phyloP scores from a whole-genome alignment of 257 asterid species.

The Capsicum pubescens region DNA sequence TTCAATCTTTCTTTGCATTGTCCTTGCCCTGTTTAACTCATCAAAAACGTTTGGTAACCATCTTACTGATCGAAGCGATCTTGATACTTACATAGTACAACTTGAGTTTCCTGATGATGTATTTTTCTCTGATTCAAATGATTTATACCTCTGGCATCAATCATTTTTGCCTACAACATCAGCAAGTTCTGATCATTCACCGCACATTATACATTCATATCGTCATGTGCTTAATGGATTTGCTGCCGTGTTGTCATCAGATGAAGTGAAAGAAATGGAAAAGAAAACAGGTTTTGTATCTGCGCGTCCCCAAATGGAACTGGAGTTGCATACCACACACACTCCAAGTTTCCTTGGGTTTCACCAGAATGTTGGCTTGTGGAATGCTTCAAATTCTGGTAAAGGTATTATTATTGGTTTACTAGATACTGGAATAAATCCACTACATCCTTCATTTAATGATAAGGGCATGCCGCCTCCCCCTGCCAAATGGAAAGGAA shows the following conservation, averaged over 20 bases:
- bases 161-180: neutral
- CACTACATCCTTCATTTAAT: neutral
- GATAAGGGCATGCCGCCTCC: neutral
- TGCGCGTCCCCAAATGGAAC: neutral
- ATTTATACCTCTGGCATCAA: neutral
- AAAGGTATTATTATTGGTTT: neutral
- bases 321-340: neutral
- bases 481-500: conserved; percentile 13
- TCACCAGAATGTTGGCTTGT: conserved; percentile 9
- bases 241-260: conserved; percentile 1
- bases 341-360: neutral
- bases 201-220: neutral
- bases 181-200: neutral
- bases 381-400: conserved; percentile 1
- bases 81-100: neutral
- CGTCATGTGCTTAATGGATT: conserved; percentile 21
- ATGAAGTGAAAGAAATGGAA: neutral
- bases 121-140: neutral
- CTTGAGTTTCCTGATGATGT: conserved; percentile 6
- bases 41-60: neutral
- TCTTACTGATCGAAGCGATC: neutral
- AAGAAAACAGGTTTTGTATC: conserved; percentile 14
- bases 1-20: neutral
- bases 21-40: neutral
- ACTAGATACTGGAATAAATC: neutral